A percentile compares a stretch with the other conserved stretches of the same genome.
Evolutionary conservation across 2,329 filamentous ascomycete genomes (phyloP).

Genomic region (Diplocarpon mali): DNA sequence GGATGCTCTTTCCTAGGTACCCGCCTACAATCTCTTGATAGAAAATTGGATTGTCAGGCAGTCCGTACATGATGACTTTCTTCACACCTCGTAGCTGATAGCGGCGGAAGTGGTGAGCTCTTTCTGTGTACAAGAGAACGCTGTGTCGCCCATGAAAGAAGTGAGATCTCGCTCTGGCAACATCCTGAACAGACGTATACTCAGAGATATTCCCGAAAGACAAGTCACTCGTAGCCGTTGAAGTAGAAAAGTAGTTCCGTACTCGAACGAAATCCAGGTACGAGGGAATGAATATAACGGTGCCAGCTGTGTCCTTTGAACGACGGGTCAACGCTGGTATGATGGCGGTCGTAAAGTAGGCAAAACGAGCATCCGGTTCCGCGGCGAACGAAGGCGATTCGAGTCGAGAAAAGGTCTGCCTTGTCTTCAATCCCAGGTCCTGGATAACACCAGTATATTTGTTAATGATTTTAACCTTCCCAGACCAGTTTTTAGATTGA

Average conservation of each 20-base stretch:
- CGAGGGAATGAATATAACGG: constrained; percentile 79
- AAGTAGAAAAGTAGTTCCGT: constrained; percentile 81
- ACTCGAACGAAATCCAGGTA: constrained; percentile 94
- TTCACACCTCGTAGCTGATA: constrained; percentile 73
- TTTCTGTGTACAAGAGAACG: constrained; percentile 82
- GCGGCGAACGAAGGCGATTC: constrained; percentile 55
- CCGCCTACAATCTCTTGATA: constrained; percentile 66
- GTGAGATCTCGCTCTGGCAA: constrained; percentile 74
- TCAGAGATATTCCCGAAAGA: constrained; percentile 80
- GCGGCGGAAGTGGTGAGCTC: constrained; percentile 94
- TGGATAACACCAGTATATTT: constrained; percentile 61
- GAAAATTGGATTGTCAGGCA: constrained; percentile 80
- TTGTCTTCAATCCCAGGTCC: constrained; percentile 58
- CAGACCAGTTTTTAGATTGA: constrained; percentile 70
- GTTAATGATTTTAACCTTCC: constrained; percentile 63
- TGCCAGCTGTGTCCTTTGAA: constrained; percentile 54
- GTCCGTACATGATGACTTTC: constrained; percentile 75
- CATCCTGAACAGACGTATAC: constrained; percentile 69
- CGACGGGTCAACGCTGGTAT: constrained; percentile 64
- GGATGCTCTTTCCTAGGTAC: constrained; percentile 50
- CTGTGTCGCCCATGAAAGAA: constrained; percentile 76
- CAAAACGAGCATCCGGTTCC: constrained; percentile 83
- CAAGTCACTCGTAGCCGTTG: constrained; percentile 40
- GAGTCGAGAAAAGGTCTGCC: constrained; percentile 86
- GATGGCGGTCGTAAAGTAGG: constrained; percentile 76